Base-by-base conservation (phyloP, 2,329 filamentous ascomycete species). In the Alternaria sp. region DNA sequence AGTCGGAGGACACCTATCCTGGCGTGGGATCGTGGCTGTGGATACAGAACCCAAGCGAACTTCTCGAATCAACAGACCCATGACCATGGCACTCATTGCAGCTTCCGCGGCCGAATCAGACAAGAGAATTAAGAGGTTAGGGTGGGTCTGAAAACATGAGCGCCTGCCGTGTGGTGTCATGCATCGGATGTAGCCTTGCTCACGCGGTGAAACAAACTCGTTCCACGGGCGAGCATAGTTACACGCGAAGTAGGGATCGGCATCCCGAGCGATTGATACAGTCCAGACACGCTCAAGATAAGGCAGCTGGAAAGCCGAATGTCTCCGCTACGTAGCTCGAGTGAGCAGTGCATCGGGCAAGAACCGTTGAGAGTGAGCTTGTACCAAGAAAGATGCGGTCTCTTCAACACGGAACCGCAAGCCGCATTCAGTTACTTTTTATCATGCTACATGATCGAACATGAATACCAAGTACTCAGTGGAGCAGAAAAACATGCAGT, bases 1-100 rank as follows among this genome's bases (percentile, higher is more conserved):
- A 49, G 46, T 25, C 10, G 46, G 14, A 14, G 20, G 14, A 36
- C 14, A 18, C 18, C 46, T 36, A 36, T 9, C 12, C 46, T 22
- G 14, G 46, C 3, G 30, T 49, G 30, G 14, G 30, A 49, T 32
- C 46, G 46, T 36, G 46, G 46, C 46, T 49, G 46, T 49, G 46
- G 46, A 49, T 36, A 49, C 18, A 10, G 18, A 36, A 18, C 20
- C 20, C 18, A 22, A 16, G 16, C 30, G 20, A 36, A 36, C 32
- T 36, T 14, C 32, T 36, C 1, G 2, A 16, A 36, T 16, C 14
- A 20, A 30, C 34, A 49, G 46, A 36, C 30, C 12, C 46, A 28
- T 36, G 46, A 36, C 20, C 30, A n/a, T 25, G 7, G 30, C 18
- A 34, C 18, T 49, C 32, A 25, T 34, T 18, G 30, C 46, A 36